Evolutionary conservation across 352 stramenopile genomes (phyloP), one percentile per base, ranked within the genome.

Genomic region (Pythium graminicola): DNA sequence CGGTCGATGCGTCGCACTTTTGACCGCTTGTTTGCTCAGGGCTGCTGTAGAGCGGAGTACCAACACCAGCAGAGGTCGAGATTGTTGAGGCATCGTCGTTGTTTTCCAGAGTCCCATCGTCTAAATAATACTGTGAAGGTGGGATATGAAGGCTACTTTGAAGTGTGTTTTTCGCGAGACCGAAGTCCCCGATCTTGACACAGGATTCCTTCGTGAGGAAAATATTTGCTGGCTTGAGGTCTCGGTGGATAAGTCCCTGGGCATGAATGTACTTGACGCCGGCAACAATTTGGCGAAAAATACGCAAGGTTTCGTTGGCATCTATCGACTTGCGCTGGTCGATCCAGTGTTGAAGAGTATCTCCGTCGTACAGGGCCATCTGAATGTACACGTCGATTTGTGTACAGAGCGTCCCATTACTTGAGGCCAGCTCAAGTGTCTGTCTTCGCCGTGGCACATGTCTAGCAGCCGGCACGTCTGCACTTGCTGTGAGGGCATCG

Each of bases 281-380:
- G 4, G 72, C 69, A 10, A 92, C 72, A 33, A 90, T 75, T 36
- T 92, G 81, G 17, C 56, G 57, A 50, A 90, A 87, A 46, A 92
- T 83, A 27, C 60, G 63, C 46, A 89, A 89, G 38, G 81, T 85
- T 31, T 86, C 72, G 1, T 14, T 40, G 0, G 51, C 28, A 36
- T 85, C 63, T 14, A 89, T 59, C 8, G 52, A 46, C 9, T 60
- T 60, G 5, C 79, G 79, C 38, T 80, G 64, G 1, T 86, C 72
- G 40, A 92, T 72, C 79, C 79, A 92, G 28, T 88, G 68, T 41
- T 80, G 74, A 23, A 92, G 69, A 6, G 94, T 97, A 26, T 93
- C 93, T 33, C 82, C 71, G 40, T 95, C 72, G 54, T 96, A 98
- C 27, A 96, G 87, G 36, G 96, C 87, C 93, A 97, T 98, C 64